Percentiles rank a stretch among this genome's conserved stretches.
These are phyloP conservation scores for Naganishia vaughanmartiniae DNA, from an alignment of 768 basidiomycete species.

Conservation along the genomic window DNA sequence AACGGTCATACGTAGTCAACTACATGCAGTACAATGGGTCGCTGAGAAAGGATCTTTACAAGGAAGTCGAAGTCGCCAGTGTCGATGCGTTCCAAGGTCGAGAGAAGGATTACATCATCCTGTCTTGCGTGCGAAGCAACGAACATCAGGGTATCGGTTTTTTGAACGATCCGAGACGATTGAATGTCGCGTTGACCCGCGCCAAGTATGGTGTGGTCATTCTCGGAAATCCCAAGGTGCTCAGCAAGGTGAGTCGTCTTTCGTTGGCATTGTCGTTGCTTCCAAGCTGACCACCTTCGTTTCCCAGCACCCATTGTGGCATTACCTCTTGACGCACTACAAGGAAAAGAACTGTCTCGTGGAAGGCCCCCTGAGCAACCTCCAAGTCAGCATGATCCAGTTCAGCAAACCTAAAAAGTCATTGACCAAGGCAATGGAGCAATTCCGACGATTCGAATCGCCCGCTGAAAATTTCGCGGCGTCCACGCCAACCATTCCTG, in stretches of 20 bases:
- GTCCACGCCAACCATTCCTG: slow-evolving; percentile 32
- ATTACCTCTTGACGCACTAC: slow-evolving; percentile 95
- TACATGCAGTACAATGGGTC: slow-evolving; percentile 99
- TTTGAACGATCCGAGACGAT: slow-evolving; percentile 90
- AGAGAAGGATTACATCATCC: slow-evolving; percentile 99
- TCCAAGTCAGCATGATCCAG: slow-evolving; percentile 98
- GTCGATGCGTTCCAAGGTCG: slow-evolving; percentile 99
- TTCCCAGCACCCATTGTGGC: slow-evolving; percentile 90
- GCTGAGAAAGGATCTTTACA: slow-evolving; percentile 97
- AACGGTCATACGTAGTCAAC: slow-evolving; percentile 95
- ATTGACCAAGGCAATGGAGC: slow-evolving; percentile 83
- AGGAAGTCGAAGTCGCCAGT: slow-evolving; percentile 97
- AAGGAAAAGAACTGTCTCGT: slow-evolving; percentile 92
- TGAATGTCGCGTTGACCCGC: slow-evolving; percentile 94
- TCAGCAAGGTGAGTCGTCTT: slow-evolving; percentile 75
- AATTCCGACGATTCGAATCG: slow-evolving; percentile 88
- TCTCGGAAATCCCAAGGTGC: slow-evolving; percentile 98
- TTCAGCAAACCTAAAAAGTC: slow-evolving; percentile 95
- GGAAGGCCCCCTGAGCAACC: slow-evolving; percentile 91
- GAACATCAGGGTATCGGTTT: slow-evolving; percentile 99
- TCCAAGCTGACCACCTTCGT: not conserved
- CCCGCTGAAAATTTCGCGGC: slow-evolving; percentile 75
- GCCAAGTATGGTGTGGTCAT: slow-evolving; percentile 99
- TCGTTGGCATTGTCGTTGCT: not conserved
- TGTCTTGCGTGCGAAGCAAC: slow-evolving; percentile 95